These are phyloP conservation scores for Medicago ruthenica DNA, from an alignment of 306 rosid species.

Conservation along the genomic window DNA sequence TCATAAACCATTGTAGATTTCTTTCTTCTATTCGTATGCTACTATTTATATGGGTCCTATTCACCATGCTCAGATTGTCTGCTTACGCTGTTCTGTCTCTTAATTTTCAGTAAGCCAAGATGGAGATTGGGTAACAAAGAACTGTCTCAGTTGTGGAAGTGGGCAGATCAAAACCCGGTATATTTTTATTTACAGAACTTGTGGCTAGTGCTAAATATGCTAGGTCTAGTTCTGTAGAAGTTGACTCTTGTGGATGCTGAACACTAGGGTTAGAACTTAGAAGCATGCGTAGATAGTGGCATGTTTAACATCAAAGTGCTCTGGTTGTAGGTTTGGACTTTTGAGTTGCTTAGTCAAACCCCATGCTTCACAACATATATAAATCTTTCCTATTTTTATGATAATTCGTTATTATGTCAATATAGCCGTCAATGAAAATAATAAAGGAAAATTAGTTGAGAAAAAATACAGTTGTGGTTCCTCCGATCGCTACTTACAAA, in stretches of 20 bases:
- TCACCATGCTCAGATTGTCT: constrained; percentile 24
- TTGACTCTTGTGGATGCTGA: constrained; percentile 33
- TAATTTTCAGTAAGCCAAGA: constrained; percentile 72
- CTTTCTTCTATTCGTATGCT: neutral
- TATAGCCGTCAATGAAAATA: neutral
- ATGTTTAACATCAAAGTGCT: constrained; percentile 3
- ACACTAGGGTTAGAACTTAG: neutral
- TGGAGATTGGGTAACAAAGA: constrained; percentile 98
- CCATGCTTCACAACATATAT: neutral
- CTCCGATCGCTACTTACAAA: neutral
- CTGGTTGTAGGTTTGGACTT: constrained; percentile 17
- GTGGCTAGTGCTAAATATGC: constrained; percentile 18
- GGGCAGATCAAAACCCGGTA: constrained; percentile 99
- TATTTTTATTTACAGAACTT: constrained; percentile 34
- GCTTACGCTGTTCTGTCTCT: constrained; percentile 28
- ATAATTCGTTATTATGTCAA: constrained; percentile 4
- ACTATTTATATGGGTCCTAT: neutral
- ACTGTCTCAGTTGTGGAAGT: constrained; percentile 95
- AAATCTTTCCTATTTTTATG: constrained; percentile 20
- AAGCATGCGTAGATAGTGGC: constrained; percentile 28
- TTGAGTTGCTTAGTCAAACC: constrained; percentile 15
- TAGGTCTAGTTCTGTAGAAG: constrained; percentile 21
- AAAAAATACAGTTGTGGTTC: constrained; percentile 1
- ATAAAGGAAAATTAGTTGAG: neutral
- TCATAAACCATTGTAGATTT: constrained; percentile 5